Conservation (phyloP, 441 rosid genomes). For the Populus hybrid region DNA sequence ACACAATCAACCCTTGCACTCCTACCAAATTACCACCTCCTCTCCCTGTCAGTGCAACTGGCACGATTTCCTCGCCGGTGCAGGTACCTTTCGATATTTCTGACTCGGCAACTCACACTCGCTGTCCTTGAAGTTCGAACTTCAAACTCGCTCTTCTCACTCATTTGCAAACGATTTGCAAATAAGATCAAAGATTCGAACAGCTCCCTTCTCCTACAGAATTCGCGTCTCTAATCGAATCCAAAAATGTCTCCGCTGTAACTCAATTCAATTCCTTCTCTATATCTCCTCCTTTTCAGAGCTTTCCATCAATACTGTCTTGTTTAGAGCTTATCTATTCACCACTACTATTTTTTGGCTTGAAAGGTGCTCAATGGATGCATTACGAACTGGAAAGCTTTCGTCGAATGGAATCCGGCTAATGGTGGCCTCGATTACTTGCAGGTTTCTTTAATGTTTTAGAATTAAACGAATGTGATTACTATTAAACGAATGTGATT, state of each 20-base stretch:
- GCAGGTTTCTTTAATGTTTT: conserved; percentile 36
- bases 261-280: background rate
- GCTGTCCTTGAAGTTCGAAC: background rate
- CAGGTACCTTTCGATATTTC: background rate
- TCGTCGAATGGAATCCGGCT: conserved; percentile 64
- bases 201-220: conserved; percentile 44
- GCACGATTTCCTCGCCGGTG: background rate
- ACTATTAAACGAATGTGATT: no score
- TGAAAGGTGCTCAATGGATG: conserved; percentile 62
- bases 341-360: background rate
- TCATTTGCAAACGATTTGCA: background rate
- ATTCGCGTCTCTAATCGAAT: conserved; percentile 58
- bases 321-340: background rate
- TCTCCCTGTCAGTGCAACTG: background rate
- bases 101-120: background rate
- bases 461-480: no score
- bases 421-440: conserved; percentile 75
- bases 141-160: background rate
- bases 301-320: background rate
- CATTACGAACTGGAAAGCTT: conserved; percentile 63
- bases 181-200: conserved; percentile 30
- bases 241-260: conserved; percentile 67
- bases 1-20: background rate
- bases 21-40: background rate
- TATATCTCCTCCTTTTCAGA: background rate